These are phyloP conservation scores for Scutellaria minor DNA, from an alignment of 257 asterid species.

Conservation along the genomic window DNA sequence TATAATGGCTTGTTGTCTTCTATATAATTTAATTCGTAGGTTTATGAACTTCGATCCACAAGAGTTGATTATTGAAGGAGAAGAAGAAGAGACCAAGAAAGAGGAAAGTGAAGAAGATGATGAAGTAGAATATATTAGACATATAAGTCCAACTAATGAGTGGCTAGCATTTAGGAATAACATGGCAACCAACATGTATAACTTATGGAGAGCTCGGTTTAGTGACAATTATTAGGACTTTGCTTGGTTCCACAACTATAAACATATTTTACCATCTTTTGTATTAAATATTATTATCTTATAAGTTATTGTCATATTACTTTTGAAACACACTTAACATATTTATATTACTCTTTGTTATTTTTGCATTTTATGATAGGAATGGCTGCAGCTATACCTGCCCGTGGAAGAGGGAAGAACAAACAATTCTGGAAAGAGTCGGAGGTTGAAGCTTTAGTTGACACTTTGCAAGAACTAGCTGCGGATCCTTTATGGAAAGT, in stretches of 20 bases:
- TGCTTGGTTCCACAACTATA: background rate
- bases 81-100: background rate
- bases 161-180: background rate
- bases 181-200: slow-evolving; percentile 2
- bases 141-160: background rate
- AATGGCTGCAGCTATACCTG: background rate
- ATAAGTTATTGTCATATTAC: background rate
- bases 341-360: background rate
- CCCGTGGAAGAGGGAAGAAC: background rate
- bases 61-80: background rate
- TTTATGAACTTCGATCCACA: slow-evolving; percentile 7
- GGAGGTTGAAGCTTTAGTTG: slow-evolving; percentile 10
- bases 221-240: background rate
- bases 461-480: slow-evolving; percentile 2
- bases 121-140: background rate
- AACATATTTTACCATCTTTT: background rate
- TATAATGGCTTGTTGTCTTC: background rate
- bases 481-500: background rate
- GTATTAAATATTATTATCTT: background rate
- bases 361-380: background rate
- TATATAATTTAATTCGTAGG: slow-evolving; percentile 1
- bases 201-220: background rate
- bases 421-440: background rate
- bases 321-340: background rate
- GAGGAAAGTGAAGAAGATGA: background rate